Evolutionary conservation across 176 grass and related monocot species (phyloP).

Genomic region (Miscanthus lutarioriparius): DNA sequence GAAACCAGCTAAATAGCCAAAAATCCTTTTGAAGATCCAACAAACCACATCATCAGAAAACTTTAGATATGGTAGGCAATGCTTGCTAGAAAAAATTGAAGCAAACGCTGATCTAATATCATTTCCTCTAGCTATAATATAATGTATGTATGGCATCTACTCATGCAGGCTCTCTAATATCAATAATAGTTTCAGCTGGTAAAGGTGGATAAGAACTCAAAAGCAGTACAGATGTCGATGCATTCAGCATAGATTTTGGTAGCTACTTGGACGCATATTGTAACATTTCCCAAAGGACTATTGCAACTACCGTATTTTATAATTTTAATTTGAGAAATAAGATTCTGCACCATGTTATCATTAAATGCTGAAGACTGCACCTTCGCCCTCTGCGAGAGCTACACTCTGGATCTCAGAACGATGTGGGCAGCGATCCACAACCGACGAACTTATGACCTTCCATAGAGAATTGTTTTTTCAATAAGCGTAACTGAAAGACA

Average conservation of each 20-base stretch:
- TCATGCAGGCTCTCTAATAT: constrained; percentile 9
- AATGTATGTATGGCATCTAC: background rate
- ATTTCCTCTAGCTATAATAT: background rate
- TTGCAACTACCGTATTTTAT: background rate
- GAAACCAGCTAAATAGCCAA: background rate
- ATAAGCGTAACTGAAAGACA: constrained; percentile 7
- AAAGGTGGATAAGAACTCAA: constrained; percentile 17
- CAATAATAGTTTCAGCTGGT: background rate
- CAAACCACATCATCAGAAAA: background rate
- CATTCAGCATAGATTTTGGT: background rate
- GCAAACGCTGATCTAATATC: background rate
- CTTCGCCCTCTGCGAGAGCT: constrained; percentile 65
- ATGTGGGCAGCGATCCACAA: constrained; percentile 78
- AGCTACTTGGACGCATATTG: background rate
- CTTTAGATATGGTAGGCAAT: background rate
- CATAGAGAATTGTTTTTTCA: constrained; percentile 23
- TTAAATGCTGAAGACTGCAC: constrained; percentile 37
- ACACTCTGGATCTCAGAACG: constrained; percentile 88
- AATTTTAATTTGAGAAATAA: background rate
- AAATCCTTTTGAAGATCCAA: constrained; percentile 4
- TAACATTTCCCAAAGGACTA: background rate
- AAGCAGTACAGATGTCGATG: background rate
- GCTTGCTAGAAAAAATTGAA: constrained; percentile 1
- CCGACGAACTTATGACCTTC: constrained; percentile 81
- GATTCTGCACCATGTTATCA: background rate